These are phyloP conservation scores for Hagleromyces aurorensis DNA, from an alignment of 805 yeast genomes.

Conservation along the genomic window DNA sequence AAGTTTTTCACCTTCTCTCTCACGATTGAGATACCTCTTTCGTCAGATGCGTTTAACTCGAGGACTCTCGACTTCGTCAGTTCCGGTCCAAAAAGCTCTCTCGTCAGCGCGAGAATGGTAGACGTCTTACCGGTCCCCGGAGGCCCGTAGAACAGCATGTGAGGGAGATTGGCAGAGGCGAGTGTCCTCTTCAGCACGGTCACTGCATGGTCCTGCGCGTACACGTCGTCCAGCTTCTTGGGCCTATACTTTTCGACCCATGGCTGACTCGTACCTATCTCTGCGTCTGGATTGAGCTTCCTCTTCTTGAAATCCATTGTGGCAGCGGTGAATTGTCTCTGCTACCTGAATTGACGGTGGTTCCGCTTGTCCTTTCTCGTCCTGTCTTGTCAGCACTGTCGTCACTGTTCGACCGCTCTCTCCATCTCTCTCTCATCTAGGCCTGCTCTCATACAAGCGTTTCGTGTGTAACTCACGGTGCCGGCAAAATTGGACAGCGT, in stretches of 20 bases:
- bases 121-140: conserved; percentile 94
- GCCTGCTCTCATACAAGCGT: no score
- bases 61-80: conserved; percentile 63
- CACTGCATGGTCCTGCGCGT: conserved; percentile 89
- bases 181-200: conserved; percentile 72
- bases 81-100: conserved; percentile 68
- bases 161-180: conserved; percentile 77
- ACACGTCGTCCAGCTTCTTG: conserved; percentile 70
- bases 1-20: conserved; percentile 79
- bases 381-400: no score
- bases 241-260: conserved; percentile 98
- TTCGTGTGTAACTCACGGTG: no score
- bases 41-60: conserved; percentile 86
- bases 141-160: conserved; percentile 87
- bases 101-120: conserved; percentile 75
- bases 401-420: no score
- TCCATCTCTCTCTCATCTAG: no score
- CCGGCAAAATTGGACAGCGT: no score
- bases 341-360: no score
- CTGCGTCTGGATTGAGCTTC: conserved; percentile 13
- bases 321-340: no score
- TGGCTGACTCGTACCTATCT: conserved; percentile 40
- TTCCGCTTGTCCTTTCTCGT: no score
- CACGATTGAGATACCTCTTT: conserved; percentile 82
- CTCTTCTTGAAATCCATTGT: no score